Conservation (phyloP, 306 rosid genomes). For the Cucumis sativus region Cucumber_9930_V3 NC_026659.2:26160001-26160500, state of each 20-base stretch:
- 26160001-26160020: neutral
- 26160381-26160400: constrained; percentile 92
- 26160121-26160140: neutral
- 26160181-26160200: neutral
- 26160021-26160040: neutral
- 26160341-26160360: constrained; percentile 54
- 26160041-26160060: neutral
- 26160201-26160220: neutral
- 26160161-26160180: no score
- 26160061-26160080: neutral
- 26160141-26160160: neutral
- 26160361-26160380: constrained; percentile 96
- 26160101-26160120: neutral
- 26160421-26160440: neutral
- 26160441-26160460: neutral
- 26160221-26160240: neutral
- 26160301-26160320: constrained; percentile 13
- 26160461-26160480: neutral
- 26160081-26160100: neutral
- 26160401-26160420: constrained; percentile 37
- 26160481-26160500: constrained; percentile 53
- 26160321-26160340: constrained; percentile 39
- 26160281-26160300: constrained; percentile 18
- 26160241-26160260: constrained; percentile 43
- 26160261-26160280: constrained; percentile 84